Evolutionary conservation across 2,329 filamentous ascomycete genomes (phyloP).

Genomic region (Ceratocystis diversiconidia): DNA sequence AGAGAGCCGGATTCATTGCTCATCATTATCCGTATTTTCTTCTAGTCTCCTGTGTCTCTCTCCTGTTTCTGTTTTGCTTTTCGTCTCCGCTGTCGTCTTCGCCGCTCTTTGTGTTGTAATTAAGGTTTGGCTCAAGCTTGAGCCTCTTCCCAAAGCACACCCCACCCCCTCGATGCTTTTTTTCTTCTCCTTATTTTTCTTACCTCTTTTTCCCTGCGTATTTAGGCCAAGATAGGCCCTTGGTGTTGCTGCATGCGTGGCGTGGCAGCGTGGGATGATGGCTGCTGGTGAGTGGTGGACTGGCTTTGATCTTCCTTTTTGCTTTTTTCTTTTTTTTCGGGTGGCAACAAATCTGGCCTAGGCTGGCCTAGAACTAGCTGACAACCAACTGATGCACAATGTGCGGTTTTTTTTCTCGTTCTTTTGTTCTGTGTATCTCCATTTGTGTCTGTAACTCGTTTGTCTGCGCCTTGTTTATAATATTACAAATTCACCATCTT

Average conservation of each 20-base stretch:
- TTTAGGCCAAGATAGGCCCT: not conserved
- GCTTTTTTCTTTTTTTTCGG: not conserved
- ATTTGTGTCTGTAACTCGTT: too few species aligned
- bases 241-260: not conserved
- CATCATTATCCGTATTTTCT: not conserved
- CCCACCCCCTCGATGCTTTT: not conserved
- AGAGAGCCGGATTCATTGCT: too few species aligned
- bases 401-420: too few species aligned
- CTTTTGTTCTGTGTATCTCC: too few species aligned
- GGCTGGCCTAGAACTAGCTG: too few species aligned
- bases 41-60: not conserved
- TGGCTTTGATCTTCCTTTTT: not conserved
- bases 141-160: not conserved
- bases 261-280: not conserved
- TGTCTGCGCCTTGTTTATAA: too few species aligned
- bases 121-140: conserved; percentile 6
- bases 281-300: not conserved
- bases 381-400: not conserved
- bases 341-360: too few species aligned
- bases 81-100: not conserved
- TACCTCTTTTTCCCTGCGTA: not conserved
- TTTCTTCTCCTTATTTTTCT: not conserved
- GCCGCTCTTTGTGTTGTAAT: not conserved
- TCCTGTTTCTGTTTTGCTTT: not conserved
- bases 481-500: too few species aligned